Base-by-base conservation (phyloP, 2,329 filamentous ascomycete species). In the Pyrenophora graminea region DNA sequence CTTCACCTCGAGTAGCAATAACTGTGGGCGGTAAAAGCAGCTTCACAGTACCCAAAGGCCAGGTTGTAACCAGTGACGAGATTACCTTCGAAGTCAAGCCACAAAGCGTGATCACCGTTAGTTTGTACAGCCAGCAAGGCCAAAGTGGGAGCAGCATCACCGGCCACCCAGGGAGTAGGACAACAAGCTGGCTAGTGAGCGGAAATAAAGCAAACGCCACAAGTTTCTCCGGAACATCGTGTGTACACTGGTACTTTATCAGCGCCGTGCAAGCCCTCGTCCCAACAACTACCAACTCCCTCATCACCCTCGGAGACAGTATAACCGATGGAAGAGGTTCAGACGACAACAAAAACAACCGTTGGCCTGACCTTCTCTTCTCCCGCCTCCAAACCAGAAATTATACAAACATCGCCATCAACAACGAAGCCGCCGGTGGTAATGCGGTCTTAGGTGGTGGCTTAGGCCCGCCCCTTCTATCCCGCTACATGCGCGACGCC, bases 401-500 rank as follows among this genome's bases (percentile, higher is more conserved):
- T 67, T n/a, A 78, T 80, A 41, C 74, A 70, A 25, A 80, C 55
- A 77, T 88, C 41, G 79, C 79, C 10, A 72, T 88, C 6, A 76
- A 80, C 55, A 88, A 88, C 72, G 82, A 88, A 69, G 86, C 85
- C 2, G 85, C 85, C 1, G 86, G 86, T 34, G 86, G 86, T 8
- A 89, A 89, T 69, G 75, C 84, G 0, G 78, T 89, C 1, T 77
- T 89, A 0, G 72, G 73, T 7, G 84, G 86, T 44, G 82, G 85
- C 0, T 76, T 87, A 0, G 85, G 86, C 0, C 86, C 85, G 3
- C 82, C 81, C 18, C 79, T 83, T 0, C 72, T 87, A 18, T 75
- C 78, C 36, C 81, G 85, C 4, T 80, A 88, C 58, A 81, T 86
- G 63, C 79, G 85, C 13, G 86, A 89, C 62, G 80, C 86, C 2